Evolutionary conservation across 345 rosid species (phyloP).

Genomic region (Bruguiera sexangula): DNA sequence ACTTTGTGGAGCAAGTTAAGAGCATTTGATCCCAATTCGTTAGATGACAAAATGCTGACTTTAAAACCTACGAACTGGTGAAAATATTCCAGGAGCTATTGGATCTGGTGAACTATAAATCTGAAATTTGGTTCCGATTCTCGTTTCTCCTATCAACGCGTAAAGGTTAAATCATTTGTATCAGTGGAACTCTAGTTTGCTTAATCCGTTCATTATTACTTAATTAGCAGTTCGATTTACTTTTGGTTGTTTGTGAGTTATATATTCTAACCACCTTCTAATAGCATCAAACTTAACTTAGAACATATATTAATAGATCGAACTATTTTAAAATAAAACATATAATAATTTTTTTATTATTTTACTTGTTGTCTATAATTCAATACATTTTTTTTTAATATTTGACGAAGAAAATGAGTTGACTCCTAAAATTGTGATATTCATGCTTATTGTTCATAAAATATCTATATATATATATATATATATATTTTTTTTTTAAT

Average conservation of each 20-base stretch:
- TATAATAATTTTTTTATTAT: too few species aligned
- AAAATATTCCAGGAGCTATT: neutral
- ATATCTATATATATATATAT: too few species aligned
- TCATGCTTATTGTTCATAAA: too few species aligned
- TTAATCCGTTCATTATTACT: neutral
- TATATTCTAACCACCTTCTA: too few species aligned
- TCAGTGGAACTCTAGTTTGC: neutral
- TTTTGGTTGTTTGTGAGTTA: neutral
- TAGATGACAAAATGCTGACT: neutral
- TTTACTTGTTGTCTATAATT: too few species aligned
- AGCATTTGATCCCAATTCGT: slow-evolving; percentile 3
- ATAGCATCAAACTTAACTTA: too few species aligned
- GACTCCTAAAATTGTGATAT: too few species aligned
- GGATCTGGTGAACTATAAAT: neutral
- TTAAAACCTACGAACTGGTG: neutral
- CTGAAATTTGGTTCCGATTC: slow-evolving; percentile 11
- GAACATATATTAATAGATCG: too few species aligned
- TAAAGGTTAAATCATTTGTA: neutral
- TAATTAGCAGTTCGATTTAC: neutral
- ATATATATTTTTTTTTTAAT: too few species aligned
- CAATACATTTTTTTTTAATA: too few species aligned
- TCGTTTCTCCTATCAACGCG: neutral
- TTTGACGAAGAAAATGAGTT: too few species aligned
- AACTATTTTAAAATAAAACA: too few species aligned
- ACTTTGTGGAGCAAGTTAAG: neutral